Percentiles rank a stretch among this genome's conserved stretches.
Conservation (phyloP, 768 basidiomycete species). For the Phlegmacium glaucopus region DNA sequence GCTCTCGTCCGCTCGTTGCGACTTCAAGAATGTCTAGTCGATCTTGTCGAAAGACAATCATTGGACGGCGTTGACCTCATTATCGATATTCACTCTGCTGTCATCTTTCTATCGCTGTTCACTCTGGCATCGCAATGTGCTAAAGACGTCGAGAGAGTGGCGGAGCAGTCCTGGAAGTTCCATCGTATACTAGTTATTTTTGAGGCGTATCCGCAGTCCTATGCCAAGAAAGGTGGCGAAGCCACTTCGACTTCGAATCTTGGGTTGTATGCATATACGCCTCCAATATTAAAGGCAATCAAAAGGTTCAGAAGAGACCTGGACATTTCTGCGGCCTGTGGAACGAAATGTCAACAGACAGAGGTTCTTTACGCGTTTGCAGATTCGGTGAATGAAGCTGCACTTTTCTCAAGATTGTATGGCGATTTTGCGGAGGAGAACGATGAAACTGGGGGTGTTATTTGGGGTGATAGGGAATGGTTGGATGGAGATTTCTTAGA, state of each 20-base stretch:
- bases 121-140: conserved; percentile 49
- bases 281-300: conserved; percentile 66
- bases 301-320: conserved; percentile 65
- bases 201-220: conserved; percentile 57
- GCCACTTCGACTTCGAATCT: not conserved
- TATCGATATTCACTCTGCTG: conserved; percentile 57
- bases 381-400: conserved; percentile 53
- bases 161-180: conserved; percentile 63
- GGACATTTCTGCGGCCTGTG: conserved; percentile 57
- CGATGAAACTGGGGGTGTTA: conserved; percentile 37
- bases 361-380: conserved; percentile 60
- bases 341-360: conserved; percentile 42
- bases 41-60: conserved; percentile 61
- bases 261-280: conserved; percentile 51
- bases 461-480: conserved; percentile 67
- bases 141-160: conserved; percentile 39
- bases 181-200: conserved; percentile 54
- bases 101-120: conserved; percentile 47
- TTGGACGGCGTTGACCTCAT: conserved; percentile 65
- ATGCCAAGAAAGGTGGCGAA: conserved; percentile 22
- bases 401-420: conserved; percentile 48
- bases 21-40: conserved; percentile 40
- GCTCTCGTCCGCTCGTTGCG: conserved; percentile 51
- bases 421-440: conserved; percentile 54
- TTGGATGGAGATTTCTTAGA: conserved; percentile 53